Evolutionary conservation across 495 filamentous ascomycete genomes (phyloP).

Genomic region (Annulohypoxylon maeteangense): DNA sequence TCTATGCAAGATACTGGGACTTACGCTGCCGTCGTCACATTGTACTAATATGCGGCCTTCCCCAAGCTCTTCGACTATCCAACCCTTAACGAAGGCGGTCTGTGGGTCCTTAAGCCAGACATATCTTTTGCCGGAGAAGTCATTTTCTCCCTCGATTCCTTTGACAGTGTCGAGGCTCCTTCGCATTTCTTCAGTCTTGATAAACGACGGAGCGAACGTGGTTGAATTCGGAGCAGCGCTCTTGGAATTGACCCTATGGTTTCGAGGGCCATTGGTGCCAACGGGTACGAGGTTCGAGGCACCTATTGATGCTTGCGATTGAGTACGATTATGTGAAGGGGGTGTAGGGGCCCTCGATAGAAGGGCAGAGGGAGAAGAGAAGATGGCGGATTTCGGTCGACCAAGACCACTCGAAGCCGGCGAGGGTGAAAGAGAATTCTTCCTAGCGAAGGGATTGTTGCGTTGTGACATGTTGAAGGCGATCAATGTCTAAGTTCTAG

Average conservation of each 20-base stretch:
- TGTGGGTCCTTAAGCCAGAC: slow-evolving; percentile 93
- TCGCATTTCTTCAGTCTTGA: slow-evolving; percentile 81
- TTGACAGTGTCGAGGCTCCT: slow-evolving; percentile 73
- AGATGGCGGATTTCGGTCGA: slow-evolving; percentile 78
- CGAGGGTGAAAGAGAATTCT: slow-evolving; percentile 68
- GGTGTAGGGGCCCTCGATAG: slow-evolving; percentile 47
- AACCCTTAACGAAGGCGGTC: slow-evolving; percentile 89
- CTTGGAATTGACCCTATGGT: slow-evolving; percentile 72
- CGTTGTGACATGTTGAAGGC: slow-evolving; percentile 57
- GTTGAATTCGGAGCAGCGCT: slow-evolving; percentile 63
- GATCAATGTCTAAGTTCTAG: slow-evolving; percentile 49
- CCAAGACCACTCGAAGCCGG: slow-evolving; percentile 59
- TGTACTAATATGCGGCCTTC: slow-evolving; percentile 79
- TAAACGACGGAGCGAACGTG: slow-evolving; percentile 96
- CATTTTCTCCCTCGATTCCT: slow-evolving; percentile 91
- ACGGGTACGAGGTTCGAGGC: slow-evolving; percentile 45
- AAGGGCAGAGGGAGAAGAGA: slow-evolving; percentile 65
- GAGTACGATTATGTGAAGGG: slow-evolving; percentile 52
- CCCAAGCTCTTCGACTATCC: slow-evolving; percentile 83
- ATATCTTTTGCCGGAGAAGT: slow-evolving; percentile 99
- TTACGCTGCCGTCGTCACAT: slow-evolving; percentile 91
- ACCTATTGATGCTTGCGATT: slow-evolving; percentile 54
- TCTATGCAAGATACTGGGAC: slow-evolving; percentile 39
- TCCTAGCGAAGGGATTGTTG: slow-evolving; percentile 79
- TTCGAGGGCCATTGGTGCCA: slow-evolving; percentile 49